phyloP scores from a whole-genome alignment of 805 yeast species.

The Lachancea sp. region DNA sequence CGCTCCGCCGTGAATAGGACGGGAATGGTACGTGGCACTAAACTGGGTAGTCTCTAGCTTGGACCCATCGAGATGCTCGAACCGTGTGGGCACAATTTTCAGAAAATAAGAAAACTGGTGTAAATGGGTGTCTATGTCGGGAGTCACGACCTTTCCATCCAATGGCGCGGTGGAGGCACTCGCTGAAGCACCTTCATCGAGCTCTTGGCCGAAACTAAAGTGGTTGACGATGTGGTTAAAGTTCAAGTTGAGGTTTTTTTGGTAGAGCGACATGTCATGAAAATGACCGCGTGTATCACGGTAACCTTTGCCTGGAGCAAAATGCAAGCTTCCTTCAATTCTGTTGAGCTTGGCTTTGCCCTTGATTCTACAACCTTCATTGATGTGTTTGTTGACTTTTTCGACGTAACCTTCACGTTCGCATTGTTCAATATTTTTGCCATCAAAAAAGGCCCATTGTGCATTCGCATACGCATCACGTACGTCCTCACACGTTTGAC shows the following conservation, averaged over 20 bases:
- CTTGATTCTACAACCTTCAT: conserved; percentile 82
- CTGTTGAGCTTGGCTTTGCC: conserved; percentile 78
- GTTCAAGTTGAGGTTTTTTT: conserved; percentile 52
- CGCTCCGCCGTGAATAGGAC: conserved; percentile 79
- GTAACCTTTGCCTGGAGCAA: conserved; percentile 88
- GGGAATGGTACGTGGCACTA: conserved; percentile 79
- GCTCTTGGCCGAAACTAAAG: conserved; percentile 63
- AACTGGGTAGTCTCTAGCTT: conserved; percentile 66
- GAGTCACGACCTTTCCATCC: conserved; percentile 41
- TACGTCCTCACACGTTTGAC: conserved; percentile 81
- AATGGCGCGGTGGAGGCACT: conserved; percentile 46
- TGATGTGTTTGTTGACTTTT: conserved; percentile 48
- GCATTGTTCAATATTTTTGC: conserved; percentile 82
- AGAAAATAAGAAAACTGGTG: conserved; percentile 72
- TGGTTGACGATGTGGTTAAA: conserved; percentile 76
- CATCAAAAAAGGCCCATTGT: conserved; percentile 90
- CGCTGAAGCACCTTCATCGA: conserved; percentile 35
- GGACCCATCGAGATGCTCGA: conserved; percentile 54
- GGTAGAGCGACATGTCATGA: conserved; percentile 78
- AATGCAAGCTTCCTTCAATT: conserved; percentile 86
- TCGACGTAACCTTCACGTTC: conserved; percentile 79
- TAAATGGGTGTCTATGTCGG: conserved; percentile 42
- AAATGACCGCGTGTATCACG: conserved; percentile 54
- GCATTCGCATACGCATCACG: conserved; percentile 66
- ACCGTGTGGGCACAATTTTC: conserved; percentile 86